Evolutionary conservation across 2,329 filamentous ascomycete species (phyloP), one percentile per base, ranked within the genome.

Genomic region (Cladosporium sp.): DNA sequence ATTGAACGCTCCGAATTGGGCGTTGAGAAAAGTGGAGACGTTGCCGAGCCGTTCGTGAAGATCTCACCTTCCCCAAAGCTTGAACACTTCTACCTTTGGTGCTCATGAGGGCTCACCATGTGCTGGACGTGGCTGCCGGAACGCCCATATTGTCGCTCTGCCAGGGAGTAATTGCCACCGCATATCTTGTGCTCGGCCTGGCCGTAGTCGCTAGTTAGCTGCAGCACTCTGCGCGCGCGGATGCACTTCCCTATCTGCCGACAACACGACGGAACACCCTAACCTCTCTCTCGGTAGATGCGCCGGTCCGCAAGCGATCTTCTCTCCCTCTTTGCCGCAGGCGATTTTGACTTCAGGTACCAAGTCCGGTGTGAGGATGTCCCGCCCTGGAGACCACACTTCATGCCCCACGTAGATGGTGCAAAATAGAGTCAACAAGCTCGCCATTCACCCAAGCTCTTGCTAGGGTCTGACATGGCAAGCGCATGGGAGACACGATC

Each of bases 161-260:
- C 12, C 40, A 21, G 21, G 10, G 7, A n/a, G 4, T 8, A 46
- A 46, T 46, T n/a, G 40, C 40, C 40, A 46, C 40, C 40, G 12
- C n/a, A 46, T 8, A 46, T 8, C n/a, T 46, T 46, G n/a, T 46
- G 40, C 40, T 46, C 40, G 40, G 40, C n/a, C n/a, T 46, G 40
- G 40, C 40, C 40, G 40, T 21, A 21, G n/a, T 46, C 40, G 40
- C 40, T 46, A 21, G 40, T 33, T 55, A 33, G 28, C 52, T 55
- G 52, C 52, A 55, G 52, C 7, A 55, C 52, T 55, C 28, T 55
- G 31, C 31, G 28, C 28, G n/a, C 55, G 18, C 29, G 52, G 29
- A 56, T 56, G 52, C 52, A n/a, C 55, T 57, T 26, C 33, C 37
- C 35, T 59, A 37, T 40, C 26, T 59, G 35, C 56, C 35, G 56